Base-by-base conservation (phyloP, 2,329 filamentous ascomycete species). In the Botryosphaeria dothidea region DNA sequence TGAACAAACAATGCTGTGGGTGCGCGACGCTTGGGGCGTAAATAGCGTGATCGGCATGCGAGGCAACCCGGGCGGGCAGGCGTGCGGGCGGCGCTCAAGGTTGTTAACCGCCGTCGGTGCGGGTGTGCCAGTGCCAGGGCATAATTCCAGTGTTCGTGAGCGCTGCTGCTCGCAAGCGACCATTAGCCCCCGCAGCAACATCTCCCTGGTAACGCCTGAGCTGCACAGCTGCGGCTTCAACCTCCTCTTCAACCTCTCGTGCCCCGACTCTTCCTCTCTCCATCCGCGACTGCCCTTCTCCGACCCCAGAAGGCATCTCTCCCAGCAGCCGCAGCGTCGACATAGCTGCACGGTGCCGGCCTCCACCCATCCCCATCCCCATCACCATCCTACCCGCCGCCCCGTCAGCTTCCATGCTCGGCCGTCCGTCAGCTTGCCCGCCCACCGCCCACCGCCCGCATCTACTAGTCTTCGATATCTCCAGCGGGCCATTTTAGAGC, bases 281-380 rank as follows among this genome's bases (percentile, higher is more conserved):
- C 63, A 65, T 21, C 51, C 63, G 63, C 63, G 43, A 75, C 69
- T 68, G 67, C 65, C 75, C 75, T 77, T 77, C 76, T 76, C 71
- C 73, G 73, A 71, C 73, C 73, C 69, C 72, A 77, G 74, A 77
- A 77, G 75, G 75, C 72, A 60, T 48, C 46, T 31, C 66, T 63
- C 62, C 38, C 48, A 52, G 27, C 62, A 8, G 43, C 65, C 68
- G 66, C 67, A 68, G 51, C 67, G 67, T 65, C 67, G 71, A 46
- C 56, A 25, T 46, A 66, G 69, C 67, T 68, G 64, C 68, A 66
- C 67, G 66, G 65, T 68, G 71, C 66, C 67, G 68, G 61, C 48
- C 66, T 66, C 29, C 31, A 3, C 67, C n/a, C 51, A 29, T 52
- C 23, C 25, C 51, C 68, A 68, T 69, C 68, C 70, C 72, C 71